phyloP scores from a whole-genome alignment of 768 basidiomycete genomes.

The Suillus luteus region DNA sequence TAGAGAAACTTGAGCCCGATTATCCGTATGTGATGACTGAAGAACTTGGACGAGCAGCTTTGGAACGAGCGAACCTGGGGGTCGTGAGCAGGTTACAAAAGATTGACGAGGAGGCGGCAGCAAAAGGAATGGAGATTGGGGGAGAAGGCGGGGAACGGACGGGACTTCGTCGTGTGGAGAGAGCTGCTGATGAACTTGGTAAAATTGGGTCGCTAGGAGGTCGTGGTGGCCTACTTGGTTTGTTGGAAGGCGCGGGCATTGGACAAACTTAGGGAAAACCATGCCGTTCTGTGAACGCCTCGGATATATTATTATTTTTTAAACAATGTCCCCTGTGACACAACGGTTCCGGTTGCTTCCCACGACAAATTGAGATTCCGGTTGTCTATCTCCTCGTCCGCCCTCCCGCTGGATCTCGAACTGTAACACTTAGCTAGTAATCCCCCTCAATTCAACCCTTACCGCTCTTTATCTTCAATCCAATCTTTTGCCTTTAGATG shows the following conservation, averaged over 20 bases:
- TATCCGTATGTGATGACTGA: conserved; percentile 13
- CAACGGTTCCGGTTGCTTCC: conserved; percentile 4
- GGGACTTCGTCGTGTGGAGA: conserved; percentile 49
- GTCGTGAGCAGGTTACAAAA: conserved; percentile 56
- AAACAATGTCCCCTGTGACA: neutral
- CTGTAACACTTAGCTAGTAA: conserved; percentile 15
- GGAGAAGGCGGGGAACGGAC: conserved; percentile 45
- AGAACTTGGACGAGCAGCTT: conserved; percentile 28
- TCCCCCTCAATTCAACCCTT: neutral
- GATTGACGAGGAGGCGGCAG: conserved; percentile 48
- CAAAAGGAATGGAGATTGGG: conserved; percentile 42
- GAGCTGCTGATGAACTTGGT: conserved; percentile 41
- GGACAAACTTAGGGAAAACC: neutral
- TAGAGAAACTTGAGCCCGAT: conserved; percentile 38
- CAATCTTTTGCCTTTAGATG: conserved; percentile 24
- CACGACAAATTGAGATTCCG: neutral
- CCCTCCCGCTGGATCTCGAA: neutral
- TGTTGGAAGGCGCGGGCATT: conserved; percentile 49
- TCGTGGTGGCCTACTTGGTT: conserved; percentile 44
- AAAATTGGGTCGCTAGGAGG: conserved; percentile 16
- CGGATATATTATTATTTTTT: neutral
- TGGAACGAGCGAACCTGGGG: conserved; percentile 48
- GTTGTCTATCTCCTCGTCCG: neutral
- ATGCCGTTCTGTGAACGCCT: neutral
- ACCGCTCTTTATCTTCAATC: conserved; percentile 25